Evolutionary conservation across 345 rosid species (phyloP), one percentile per base, ranked within the genome.

Genomic region (Abelmoschus esculentus): DNA sequence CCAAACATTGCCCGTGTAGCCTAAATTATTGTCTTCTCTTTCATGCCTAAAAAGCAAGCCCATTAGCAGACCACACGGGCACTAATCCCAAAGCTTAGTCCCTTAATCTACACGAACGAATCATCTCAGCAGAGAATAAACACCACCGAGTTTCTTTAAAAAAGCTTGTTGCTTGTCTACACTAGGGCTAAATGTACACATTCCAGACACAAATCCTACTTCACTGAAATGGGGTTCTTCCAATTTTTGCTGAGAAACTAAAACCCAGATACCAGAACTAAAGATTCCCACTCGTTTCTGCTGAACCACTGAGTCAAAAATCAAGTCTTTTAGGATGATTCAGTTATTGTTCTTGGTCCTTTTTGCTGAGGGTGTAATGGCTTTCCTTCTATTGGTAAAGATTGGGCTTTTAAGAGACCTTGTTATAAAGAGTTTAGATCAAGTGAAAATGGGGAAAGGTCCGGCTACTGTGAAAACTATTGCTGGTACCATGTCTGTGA

Each of bases 381-480:
- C 93, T 61, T 88, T 91, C 67, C 80, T 91, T 34, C 54, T 93
- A 10, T 42, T 93, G 71, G 90, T 91, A 14, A 89, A 91, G 78
- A 89, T 91, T 73, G 97, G 97, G 18, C 98, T 89, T 12, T 73
- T 93, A 73, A 91, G 98, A 71, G 96, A 93, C 79, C 89, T 93
- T 42, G 96, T 91, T 42, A 81, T 93, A 36, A 93, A 88, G 87
- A 81, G 96, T 66, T 82, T 93, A 73, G 97, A 93, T 78, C 96
- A 93, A 76, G 26, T 89, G 66, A 93, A 93, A 74, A 80, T 71
- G 83, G 98, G 96, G 65, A 88, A 82, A 76, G 97, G 96, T 68
- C 96, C 98, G 1, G 97, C 98, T 10, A 91, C 96, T n/a, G 84
- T 93, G 61, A 91, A 89, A 81, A 93, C 98, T 11, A 84, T 91